Base-by-base conservation (phyloP, 805 yeast species). In the Nematodospora valgi region DNA sequence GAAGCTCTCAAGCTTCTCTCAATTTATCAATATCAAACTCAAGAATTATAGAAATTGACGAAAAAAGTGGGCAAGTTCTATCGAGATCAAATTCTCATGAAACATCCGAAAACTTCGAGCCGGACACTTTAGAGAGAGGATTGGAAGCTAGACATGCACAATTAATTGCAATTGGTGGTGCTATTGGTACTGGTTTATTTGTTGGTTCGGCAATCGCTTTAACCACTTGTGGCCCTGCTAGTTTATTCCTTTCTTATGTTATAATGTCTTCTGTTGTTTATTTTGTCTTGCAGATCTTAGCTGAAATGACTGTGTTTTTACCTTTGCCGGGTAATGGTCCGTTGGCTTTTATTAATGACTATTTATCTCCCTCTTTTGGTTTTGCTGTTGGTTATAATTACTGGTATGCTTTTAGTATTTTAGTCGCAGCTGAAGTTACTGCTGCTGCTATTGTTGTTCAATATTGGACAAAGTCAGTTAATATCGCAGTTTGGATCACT, bases 151-250 rank as follows among this genome's bases (percentile, higher is more conserved):
- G 68, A 52, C 88, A 82, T 45, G 74, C 81, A 41, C 72, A 78
- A 41, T 76, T 84, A 78, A 82, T 86, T 49, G 87, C 94, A 25
- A 68, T 86, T 37, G 93, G 93, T 39, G 88, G 93, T 36, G 82
- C 91, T 34, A 81, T 86, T 40, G 96, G 95, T 51, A 81, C 93
- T 5, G 86, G 86, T 48, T 62, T 80, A 30, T 78, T 81, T 43
- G 58, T 62, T 35, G 85, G 84, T 39, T 71, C 82, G 3, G 86
- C 85, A 35, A 58, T 70, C 27, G 76, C 83, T 1, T 61, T 82
- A 40, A 52, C 54, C 23, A 64, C 70, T 13, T 82, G 82, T 49
- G 87, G 87, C 27, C 82, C 85, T 4, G 84, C 78, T 3, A 73
- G 81, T 22, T 54, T 80, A 23, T 65, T 80, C 33, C 72, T 80